These are phyloP conservation scores for Fusarium papillatum DNA, from an alignment of 2,329 filamentous ascomycete species.

Conservation along the genomic window DNA sequence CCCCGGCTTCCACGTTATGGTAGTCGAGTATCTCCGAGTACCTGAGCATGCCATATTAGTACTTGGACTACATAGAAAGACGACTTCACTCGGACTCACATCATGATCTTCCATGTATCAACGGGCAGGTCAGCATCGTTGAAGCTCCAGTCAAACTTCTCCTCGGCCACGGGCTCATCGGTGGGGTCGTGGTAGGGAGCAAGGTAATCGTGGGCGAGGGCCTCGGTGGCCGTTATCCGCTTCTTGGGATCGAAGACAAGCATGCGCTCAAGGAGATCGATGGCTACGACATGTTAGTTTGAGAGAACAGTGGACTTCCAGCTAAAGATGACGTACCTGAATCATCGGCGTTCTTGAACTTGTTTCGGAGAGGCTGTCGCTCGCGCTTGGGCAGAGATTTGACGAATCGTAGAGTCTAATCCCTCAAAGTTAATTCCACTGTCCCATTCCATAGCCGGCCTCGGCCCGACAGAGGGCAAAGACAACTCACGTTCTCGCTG, in stretches of 20 bases:
- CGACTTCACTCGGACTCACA: conserved; percentile 69
- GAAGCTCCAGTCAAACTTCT: conserved; percentile 99
- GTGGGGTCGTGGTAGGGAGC: conserved; percentile 97
- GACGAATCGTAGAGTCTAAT: conserved; percentile 92
- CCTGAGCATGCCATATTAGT: conserved; percentile 63
- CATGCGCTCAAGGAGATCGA: conserved; percentile 96
- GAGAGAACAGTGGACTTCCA: neutral
- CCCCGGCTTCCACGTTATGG: conserved; percentile 84
- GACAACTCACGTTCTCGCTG: conserved; percentile 89
- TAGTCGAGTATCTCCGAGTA: conserved; percentile 99
- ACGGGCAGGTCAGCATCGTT: conserved; percentile 98
- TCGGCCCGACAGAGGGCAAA: neutral
- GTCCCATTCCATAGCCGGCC: neutral
- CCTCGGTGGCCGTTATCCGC: conserved; percentile 88
- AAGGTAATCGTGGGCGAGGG: conserved; percentile 92
- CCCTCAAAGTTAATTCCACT: conserved; percentile 31
- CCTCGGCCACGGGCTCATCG: conserved; percentile 94
- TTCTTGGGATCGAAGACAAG: conserved; percentile 99
- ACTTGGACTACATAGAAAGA: neutral
- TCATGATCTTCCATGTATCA: conserved; percentile 99
- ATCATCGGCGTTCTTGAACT: conserved; percentile 96
- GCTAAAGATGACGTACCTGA: conserved; percentile 70
- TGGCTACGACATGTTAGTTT: conserved; percentile 66
- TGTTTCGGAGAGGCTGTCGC: conserved; percentile 85
- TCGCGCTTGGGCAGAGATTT: conserved; percentile 97